Evolutionary conservation across 2,329 filamentous ascomycete species (phyloP), one percentile per base, ranked within the genome.

Genomic region (Cladosporium oxysporum): DNA sequence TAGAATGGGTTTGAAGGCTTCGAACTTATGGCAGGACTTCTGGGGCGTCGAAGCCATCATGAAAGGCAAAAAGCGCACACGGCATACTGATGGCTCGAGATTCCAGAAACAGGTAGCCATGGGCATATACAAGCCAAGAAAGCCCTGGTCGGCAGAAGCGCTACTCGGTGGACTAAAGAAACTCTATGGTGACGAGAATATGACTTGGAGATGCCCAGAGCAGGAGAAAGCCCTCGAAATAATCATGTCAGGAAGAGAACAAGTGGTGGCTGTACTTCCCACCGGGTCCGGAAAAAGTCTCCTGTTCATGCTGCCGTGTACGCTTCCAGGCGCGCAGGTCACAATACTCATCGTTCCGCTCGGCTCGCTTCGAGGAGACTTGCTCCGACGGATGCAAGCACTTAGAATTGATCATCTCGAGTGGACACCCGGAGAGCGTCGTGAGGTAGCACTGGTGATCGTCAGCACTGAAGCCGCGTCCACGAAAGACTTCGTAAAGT

Each of bases 281-380:
- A n/a, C n/a, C n/a, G n/a, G n/a, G n/a, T n/a, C n/a, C n/a, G n/a
- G n/a, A n/a, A n/a, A 75, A 68, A 74, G 71, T 57, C 50, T 75
- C 23, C 66, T 74, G 31, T 75, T 75, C 50, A 75, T 74, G 66
- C 67, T 75, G 62, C 72, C 67, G 53, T 69, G 67, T n/a, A 71
- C 52, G 64, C 59, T 62, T n/a, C 29, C 41, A 14, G 31, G 62
- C 50, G 57, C 61, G 18, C 21, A 58, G 16, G 62, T 47, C 14
- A 75, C 62, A 18, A 62, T 74, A 14, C 67, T 75, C 11, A 66
- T 74, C 1, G 69, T 74, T 12, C 74, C 67, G n/a, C n/a, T n/a
- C n/a, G n/a, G n/a, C n/a, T n/a, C n/a, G n/a, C n/a, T n/a, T n/a
- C n/a, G n/a, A n/a, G 49, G 59, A 47, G 63, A 68, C 49, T 50